Conservation (phyloP, 129 eudicot genomes). For the Helichrysum umbraculigerum region DNA sequence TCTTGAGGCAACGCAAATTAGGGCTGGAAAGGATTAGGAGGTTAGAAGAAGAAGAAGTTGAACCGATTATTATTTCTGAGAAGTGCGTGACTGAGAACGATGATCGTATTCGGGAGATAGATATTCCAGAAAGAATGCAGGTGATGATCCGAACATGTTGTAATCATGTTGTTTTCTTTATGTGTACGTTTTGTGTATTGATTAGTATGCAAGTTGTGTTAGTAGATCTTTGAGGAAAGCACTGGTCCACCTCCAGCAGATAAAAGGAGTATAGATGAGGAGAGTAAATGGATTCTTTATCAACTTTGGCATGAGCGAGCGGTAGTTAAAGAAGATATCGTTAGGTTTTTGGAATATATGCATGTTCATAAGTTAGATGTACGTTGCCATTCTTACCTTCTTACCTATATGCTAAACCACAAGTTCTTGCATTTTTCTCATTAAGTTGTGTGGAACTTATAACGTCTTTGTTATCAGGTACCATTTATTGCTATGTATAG, state of each 20-base stretch:
- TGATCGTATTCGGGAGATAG: slow-evolving; percentile 66
- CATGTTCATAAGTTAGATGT: slow-evolving; percentile 88
- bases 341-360: slow-evolving; percentile 68
- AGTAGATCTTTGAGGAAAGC: slow-evolving; percentile 73
- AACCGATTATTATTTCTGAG: slow-evolving; percentile 66
- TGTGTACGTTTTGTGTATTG: slow-evolving; percentile 7
- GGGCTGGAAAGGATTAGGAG: slow-evolving; percentile 50
- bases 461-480: slow-evolving; percentile 40
- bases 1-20: slow-evolving; percentile 52
- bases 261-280: slow-evolving; percentile 58
- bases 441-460: not conserved
- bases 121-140: slow-evolving; percentile 96
- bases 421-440: not conserved
- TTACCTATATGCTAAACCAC: not conserved
- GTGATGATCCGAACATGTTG: slow-evolving; percentile 31
- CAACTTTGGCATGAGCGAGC: slow-evolving; percentile 50
- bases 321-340: slow-evolving; percentile 49
- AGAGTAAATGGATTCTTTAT: slow-evolving; percentile 73
- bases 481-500: slow-evolving; percentile 91
- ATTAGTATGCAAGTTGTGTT: not conserved
- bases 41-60: slow-evolving; percentile 68
- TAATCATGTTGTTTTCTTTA: not conserved
- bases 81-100: slow-evolving; percentile 90
- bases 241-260: slow-evolving; percentile 84
- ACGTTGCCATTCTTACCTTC: slow-evolving; percentile 17